Evolutionary conservation across 495 filamentous ascomycete genomes (phyloP).

Genomic region (Saxophila tyrrhenica): DNA sequence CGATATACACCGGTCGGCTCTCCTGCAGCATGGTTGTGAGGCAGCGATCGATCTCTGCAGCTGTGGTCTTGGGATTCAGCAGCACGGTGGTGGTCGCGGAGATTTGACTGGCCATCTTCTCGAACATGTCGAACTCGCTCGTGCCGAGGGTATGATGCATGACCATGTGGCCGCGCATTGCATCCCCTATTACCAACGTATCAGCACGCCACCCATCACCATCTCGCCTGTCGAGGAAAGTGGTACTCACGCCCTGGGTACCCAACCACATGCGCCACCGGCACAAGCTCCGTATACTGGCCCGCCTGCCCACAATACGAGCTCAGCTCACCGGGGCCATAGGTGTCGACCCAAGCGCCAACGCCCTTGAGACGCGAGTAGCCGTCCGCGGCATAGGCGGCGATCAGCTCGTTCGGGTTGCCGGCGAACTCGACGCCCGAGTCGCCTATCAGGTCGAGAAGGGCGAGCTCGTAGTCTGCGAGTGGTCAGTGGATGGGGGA

Average conservation of each 20-base stretch:
- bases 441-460: slow-evolving; percentile 21
- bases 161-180: no score
- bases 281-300: slow-evolving; percentile 31
- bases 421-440: slow-evolving; percentile 16
- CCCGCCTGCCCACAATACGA: slow-evolving; percentile 22
- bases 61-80: no score
- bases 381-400: slow-evolving; percentile 23
- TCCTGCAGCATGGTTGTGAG: no score
- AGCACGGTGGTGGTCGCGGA: no score
- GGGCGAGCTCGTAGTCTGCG: slow-evolving; percentile 22
- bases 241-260: no score
- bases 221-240: no score
- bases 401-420: slow-evolving; percentile 24
- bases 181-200: no score
- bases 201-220: no score
- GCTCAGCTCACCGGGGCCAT: slow-evolving; percentile 9
- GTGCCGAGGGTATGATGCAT: no score
- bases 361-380: slow-evolving; percentile 22
- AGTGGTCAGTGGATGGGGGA: neutral
- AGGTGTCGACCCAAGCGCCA: slow-evolving; percentile 20
- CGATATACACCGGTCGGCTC: slow-evolving; percentile 52
- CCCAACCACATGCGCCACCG: slow-evolving; percentile 53
- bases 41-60: no score
- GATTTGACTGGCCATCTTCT: no score
- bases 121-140: no score